Conservation (phyloP, 148 eudicot genomes). For the Camellia lanceoleosa region DNA sequence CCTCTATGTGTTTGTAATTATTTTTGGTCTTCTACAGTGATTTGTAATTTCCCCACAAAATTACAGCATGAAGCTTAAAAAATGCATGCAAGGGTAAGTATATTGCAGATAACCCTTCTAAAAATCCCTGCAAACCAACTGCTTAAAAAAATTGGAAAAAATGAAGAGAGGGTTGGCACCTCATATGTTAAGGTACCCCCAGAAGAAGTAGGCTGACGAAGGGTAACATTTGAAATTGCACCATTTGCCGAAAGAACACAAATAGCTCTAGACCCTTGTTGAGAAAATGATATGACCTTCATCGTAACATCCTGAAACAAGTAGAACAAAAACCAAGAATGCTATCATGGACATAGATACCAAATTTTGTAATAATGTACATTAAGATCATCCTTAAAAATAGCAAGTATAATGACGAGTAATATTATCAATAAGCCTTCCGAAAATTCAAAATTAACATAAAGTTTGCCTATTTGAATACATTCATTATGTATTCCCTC, state of each 20-base stretch:
- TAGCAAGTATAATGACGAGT: neutral
- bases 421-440: no score
- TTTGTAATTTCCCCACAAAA: neutral
- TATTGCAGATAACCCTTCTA: neutral
- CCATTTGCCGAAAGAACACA: slow-evolving; percentile 87
- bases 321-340: slow-evolving; percentile 1
- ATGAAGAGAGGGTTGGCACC: slow-evolving; percentile 33
- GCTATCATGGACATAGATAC: neutral
- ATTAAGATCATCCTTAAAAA: neutral
- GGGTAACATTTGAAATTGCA: slow-evolving; percentile 83
- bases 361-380: neutral
- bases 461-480: neutral
- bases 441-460: slow-evolving; percentile 5
- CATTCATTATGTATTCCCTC: neutral
- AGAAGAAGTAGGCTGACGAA: slow-evolving; percentile 77
- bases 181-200: slow-evolving; percentile 96
- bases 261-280: slow-evolving; percentile 82
- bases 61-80: neutral
- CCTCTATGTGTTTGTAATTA: no score
- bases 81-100: neutral
- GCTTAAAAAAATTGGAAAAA: slow-evolving; percentile 5
- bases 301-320: slow-evolving; percentile 66
- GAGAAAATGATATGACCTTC: slow-evolving; percentile 88
- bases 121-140: neutral
- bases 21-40: no score